Percentiles rank a stretch among this genome's conserved stretches.
phyloP scores from a whole-genome alignment of 1,284 basidiomycete genomes.

The Meripilus lineatus region DNA sequence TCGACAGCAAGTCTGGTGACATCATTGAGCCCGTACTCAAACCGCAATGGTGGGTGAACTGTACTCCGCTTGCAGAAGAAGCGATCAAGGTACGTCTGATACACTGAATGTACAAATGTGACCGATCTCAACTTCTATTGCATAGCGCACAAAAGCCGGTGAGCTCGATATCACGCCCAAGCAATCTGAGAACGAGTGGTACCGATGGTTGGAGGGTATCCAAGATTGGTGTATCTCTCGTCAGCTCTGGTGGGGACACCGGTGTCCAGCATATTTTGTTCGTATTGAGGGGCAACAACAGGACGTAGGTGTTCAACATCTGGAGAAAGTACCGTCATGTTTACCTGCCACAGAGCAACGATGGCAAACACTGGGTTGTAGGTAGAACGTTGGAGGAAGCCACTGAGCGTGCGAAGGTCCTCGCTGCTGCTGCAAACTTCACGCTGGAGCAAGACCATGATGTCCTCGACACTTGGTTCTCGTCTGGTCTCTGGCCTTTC shows the following conservation, averaged over 20 bases:
- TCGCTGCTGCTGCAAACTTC: slow-evolving; percentile 73
- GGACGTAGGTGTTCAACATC: slow-evolving; percentile 70
- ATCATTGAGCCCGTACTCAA: slow-evolving; percentile 95
- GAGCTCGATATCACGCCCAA: slow-evolving; percentile 85
- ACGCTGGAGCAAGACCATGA: slow-evolving; percentile 93
- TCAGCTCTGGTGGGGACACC: slow-evolving; percentile 99
- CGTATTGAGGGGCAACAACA: slow-evolving; percentile 77
- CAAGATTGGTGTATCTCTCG: slow-evolving; percentile 99
- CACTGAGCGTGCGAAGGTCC: slow-evolving; percentile 65
- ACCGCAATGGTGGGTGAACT: slow-evolving; percentile 99
- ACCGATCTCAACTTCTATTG: not conserved
- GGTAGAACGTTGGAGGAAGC: slow-evolving; percentile 83
- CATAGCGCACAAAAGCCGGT: slow-evolving; percentile 79
- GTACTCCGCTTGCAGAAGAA: slow-evolving; percentile 88
- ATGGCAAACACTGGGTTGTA: slow-evolving; percentile 88
- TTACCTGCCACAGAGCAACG: slow-evolving; percentile 50
- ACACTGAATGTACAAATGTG: not conserved
- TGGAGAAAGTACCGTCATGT: too few relatives aligned
- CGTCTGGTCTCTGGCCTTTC: slow-evolving; percentile 97
- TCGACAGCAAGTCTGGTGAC: slow-evolving; percentile 84
- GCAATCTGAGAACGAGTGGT: slow-evolving; percentile 92
- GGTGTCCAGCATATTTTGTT: slow-evolving; percentile 94
- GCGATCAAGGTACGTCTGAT: slow-evolving; percentile 64
- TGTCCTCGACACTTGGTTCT: slow-evolving; percentile 99
- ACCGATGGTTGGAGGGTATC: slow-evolving; percentile 92